Evolutionary conservation across 345 rosid species (phyloP), one percentile per base, ranked within the genome.

Genomic region (Boechera retrofracta): DNA sequence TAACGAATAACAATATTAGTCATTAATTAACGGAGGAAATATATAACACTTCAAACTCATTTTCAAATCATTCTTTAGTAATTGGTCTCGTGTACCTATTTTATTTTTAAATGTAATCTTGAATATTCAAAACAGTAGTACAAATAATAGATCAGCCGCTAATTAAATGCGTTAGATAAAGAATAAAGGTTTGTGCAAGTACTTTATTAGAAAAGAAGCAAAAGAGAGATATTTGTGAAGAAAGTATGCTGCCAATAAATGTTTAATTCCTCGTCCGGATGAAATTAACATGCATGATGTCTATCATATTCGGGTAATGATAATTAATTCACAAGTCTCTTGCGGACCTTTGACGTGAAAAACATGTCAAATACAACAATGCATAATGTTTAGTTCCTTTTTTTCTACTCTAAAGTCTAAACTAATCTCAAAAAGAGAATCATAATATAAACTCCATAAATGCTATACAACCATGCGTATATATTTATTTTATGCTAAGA

Each of bases 281-380:
- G 24, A 38, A 38, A 39, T 39, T 39, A 9, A 53, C 72, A 35
- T 51, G 47, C 33, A 51, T 51, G 32, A 67, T 67, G 32, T 66
- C 16, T 67, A 35, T 5, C 33, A 49, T 31, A 31, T 67, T 49
- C 9, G 28, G 39, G 15, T 64, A 29, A 45, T 41, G 33, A 24
- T 36, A 39, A 62, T 63, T 13, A 28, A 4, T 41, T 62, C 26
- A 63, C 36, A 63, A 63, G 4, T 26, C 21, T 12, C 2, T 11
- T 62, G 51, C 21, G 1, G 44, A 26, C 12, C 6, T 62, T 62
- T 13, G 10, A 62, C 6, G 7, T 41, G 48, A 11, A 62, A 18
- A 62, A 12, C 11, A 26, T 62, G 33, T 42, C 52, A 63, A 63
- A 42, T 29, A 16, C 60, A 29, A 12, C 4, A 2, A 28, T 28